These are phyloP conservation scores for Daucus carota DNA, from an alignment of 129 eudicot genomes.

Conservation along the genomic window DNA sequence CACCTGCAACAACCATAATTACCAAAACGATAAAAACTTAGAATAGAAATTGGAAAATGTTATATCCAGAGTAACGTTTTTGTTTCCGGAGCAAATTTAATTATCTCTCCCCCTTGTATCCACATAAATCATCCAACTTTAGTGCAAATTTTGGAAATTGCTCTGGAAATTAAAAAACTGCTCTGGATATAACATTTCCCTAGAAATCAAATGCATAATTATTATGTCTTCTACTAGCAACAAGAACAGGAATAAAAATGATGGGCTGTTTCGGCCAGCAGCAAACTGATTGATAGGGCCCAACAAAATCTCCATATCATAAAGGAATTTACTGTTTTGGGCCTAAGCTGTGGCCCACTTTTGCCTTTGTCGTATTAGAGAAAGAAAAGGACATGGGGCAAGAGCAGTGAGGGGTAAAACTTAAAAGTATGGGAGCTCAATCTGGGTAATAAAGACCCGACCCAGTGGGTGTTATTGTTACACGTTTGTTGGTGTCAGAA, in stretches of 20 bases:
- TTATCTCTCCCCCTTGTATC: too few species aligned
- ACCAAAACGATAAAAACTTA: not conserved
- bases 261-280: slow-evolving; percentile 24
- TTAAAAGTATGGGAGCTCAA: slow-evolving; percentile 20
- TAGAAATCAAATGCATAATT: not conserved
- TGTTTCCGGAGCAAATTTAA: too few species aligned
- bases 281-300: slow-evolving; percentile 28
- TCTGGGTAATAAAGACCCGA: slow-evolving; percentile 38
- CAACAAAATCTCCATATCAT: slow-evolving; percentile 40
- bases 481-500: slow-evolving; percentile 58
- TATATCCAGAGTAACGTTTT: too few species aligned
- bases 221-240: not conserved
- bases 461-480: slow-evolving; percentile 29
- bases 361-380: not conserved
- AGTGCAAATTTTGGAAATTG: too few species aligned
- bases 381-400: slow-evolving; percentile 20
- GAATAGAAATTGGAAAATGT: too few species aligned
- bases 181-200: too few species aligned
- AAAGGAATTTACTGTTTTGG: slow-evolving; percentile 35
- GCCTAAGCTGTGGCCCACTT: slow-evolving; percentile 18
- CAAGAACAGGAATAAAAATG: slow-evolving; percentile 14
- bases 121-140: too few species aligned
- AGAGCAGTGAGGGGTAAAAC: too few species aligned
- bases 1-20: slow-evolving; percentile 24
- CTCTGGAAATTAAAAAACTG: too few species aligned